Evolutionary conservation across 768 basidiomycete species (phyloP), one percentile per base, ranked within the genome.

Genomic region (Russula vinacea): DNA sequence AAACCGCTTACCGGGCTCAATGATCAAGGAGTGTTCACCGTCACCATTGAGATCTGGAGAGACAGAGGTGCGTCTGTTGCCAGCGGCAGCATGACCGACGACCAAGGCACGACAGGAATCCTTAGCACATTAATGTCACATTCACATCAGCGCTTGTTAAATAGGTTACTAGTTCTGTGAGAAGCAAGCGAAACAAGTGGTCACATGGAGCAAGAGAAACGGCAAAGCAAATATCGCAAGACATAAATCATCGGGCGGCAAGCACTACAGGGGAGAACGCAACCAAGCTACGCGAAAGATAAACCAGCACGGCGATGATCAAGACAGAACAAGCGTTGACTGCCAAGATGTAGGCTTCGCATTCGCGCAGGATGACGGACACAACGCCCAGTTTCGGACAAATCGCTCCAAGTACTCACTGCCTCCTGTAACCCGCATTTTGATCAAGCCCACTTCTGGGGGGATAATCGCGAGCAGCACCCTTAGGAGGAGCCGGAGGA

Each of bases 401-500:
- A 37, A 50, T 60, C 22, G 54, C 58, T 56, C 42, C 39, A 47
- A 53, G 58, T n/a, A 58, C 60, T 61, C 40, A 65, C 64, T 65
- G 64, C 64, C 64, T 65, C 60, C 64, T 65, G 61, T 65, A 65
- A 50, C 64, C 60, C 42, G 59, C 50, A 52, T 65, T 65, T 61
- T 65, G 64, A 51, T 64, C 68, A 58, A 64, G 68, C 54, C 67
- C 68, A 53, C 67, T 61, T 53, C 67, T 60, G 51, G 62, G 58
- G 62, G 69, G 60, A 58, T 69, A 69, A 58, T 69, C 69, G 29
- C 69, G 69, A 66, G 68, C 17, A 62, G 62, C 52, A 54, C 65
- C 53, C 35, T 66, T 66, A 59, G 68, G 64, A 49, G 68, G 68
- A 62, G 58, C 58, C 59, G 53, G 60, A 65, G 67, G 62, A 54